Percentiles rank a stretch among this genome's conserved stretches.
These are phyloP conservation scores for Eragrostis curvula DNA, from an alignment of 176 grass and related monocot species.

Conservation along the genomic window DNA sequence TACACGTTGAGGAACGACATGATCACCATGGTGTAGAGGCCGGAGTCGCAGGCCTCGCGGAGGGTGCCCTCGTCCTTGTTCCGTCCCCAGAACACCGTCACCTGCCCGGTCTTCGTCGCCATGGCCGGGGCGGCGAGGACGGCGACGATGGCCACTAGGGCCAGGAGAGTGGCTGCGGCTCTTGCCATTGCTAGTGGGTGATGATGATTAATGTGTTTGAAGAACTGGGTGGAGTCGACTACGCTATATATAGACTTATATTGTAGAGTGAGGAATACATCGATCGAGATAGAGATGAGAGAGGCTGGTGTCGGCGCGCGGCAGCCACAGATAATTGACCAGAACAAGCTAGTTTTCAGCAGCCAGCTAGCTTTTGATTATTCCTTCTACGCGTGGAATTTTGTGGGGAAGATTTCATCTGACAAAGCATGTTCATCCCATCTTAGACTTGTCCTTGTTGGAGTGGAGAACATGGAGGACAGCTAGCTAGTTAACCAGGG, in stretches of 20 bases:
- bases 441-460: not conserved
- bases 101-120: constrained; percentile 33
- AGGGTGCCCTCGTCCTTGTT: constrained; percentile 32
- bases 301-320: no score
- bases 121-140: not conserved
- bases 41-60: constrained; percentile 17
- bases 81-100: constrained; percentile 39
- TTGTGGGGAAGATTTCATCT: not conserved
- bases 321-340: not conserved
- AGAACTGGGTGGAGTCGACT: not conserved
- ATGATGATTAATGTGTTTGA: not conserved
- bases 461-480: constrained; percentile 4
- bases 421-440: not conserved
- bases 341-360: not conserved
- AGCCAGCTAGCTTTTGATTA: not conserved
- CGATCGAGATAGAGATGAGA: not conserved
- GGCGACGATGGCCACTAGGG: not conserved
- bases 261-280: not conserved
- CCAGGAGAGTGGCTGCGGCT: not conserved
- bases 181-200: not conserved
- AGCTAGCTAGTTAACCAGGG: not conserved
- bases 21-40: constrained; percentile 27
- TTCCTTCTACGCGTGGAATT: not conserved
- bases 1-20: constrained; percentile 34
- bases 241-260: not conserved